Percentiles rank a stretch among this genome's conserved stretches.
Conservation (phyloP, 768 basidiomycete genomes). For the Hygrophorus russula region DNA sequence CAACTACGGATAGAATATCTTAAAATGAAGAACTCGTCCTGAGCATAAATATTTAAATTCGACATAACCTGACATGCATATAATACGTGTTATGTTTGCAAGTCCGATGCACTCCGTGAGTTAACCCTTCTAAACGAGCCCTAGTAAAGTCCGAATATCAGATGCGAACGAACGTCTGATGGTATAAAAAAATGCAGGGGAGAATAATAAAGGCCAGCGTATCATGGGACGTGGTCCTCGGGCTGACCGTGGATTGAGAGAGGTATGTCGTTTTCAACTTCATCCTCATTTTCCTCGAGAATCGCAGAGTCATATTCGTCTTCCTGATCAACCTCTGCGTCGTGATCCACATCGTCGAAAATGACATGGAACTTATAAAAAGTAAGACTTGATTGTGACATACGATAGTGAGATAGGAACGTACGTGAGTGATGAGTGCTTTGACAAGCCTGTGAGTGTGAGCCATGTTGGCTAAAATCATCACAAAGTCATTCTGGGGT, state of each 20-base stretch:
- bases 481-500: conserved; percentile 66
- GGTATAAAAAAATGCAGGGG: no score
- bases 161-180: neutral
- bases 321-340: conserved; percentile 47
- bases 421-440: conserved; percentile 63
- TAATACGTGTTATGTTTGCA: neutral
- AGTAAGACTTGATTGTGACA: conserved; percentile 5
- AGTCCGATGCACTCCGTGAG: neutral
- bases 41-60: neutral
- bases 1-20: neutral
- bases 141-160: neutral
- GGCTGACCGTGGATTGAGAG: neutral
- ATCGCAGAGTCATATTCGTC: conserved; percentile 60
- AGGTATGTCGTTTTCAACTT: conserved; percentile 7
- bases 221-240: no score
- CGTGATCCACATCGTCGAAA: conserved; percentile 60
- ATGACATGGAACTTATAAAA: conserved; percentile 45
- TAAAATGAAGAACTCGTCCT: neutral
- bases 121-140: neutral
- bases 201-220: no score
- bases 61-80: neutral
- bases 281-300: conserved; percentile 55
- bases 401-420: conserved; percentile 4
- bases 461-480: conserved; percentile 75
- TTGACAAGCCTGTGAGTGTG: conserved; percentile 67